These are phyloP conservation scores for Taphrina confusa DNA, from an alignment of 1,139 yeast genomes.

Conservation along the genomic window DNA sequence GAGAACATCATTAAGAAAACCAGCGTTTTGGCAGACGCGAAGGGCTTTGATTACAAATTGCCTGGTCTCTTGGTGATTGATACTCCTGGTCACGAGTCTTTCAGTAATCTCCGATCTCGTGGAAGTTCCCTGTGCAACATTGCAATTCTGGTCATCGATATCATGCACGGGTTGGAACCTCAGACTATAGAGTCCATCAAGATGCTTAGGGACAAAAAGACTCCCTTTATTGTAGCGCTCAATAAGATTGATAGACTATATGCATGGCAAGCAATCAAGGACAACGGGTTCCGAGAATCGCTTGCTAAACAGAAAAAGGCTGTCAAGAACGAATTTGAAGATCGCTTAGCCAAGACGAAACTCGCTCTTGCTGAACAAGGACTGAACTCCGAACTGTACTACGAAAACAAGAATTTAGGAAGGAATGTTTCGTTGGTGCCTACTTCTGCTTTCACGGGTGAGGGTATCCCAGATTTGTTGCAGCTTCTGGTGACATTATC, in stretches of 20 bases:
- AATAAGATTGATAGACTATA: slow-evolving; percentile 95
- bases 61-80: slow-evolving; percentile 96
- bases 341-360: slow-evolving; percentile 80
- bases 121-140: slow-evolving; percentile 99
- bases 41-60: slow-evolving; percentile 76
- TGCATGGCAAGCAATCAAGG: slow-evolving; percentile 88
- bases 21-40: slow-evolving; percentile 84
- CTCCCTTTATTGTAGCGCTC: slow-evolving; percentile 94
- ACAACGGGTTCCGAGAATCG: slow-evolving; percentile 94
- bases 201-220: slow-evolving; percentile 90
- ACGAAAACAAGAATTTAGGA: slow-evolving; percentile 88
- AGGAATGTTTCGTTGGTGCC: slow-evolving; percentile 95
- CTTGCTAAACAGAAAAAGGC: slow-evolving; percentile 75
- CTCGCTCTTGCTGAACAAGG: slow-evolving; percentile 97
- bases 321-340: slow-evolving; percentile 89
- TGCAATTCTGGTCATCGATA: slow-evolving; percentile 96
- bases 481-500: slow-evolving; percentile 94
- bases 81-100: slow-evolving; percentile 99
- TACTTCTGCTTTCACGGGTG: slow-evolving; percentile 98
- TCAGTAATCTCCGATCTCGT: slow-evolving; percentile 94
- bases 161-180: slow-evolving; percentile 98
- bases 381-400: slow-evolving; percentile 93
- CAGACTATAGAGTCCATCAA: slow-evolving; percentile 94
- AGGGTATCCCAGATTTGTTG: slow-evolving; percentile 98
- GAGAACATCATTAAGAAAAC: slow-evolving; percentile 90